Evolutionary conservation across 2,329 filamentous ascomycete species (phyloP), one percentile per base, ranked within the genome.

Genomic region (Karstenula rhodostoma): DNA sequence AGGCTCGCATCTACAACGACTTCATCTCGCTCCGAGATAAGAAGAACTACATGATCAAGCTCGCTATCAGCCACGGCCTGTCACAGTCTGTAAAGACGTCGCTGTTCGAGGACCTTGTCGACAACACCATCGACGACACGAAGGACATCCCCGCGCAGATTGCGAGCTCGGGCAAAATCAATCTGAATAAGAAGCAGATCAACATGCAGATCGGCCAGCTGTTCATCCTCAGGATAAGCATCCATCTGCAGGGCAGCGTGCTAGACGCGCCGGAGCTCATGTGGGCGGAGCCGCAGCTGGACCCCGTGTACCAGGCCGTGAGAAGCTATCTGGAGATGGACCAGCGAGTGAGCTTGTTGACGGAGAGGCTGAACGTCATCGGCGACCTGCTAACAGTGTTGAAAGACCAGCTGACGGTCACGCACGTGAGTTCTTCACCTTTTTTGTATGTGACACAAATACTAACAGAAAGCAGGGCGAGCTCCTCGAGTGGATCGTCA

Each of bases 161-260:
- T 69, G 94, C 95, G 2, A 83, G 91, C 66, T 97, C 94, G 0
- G 95, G 95, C 65, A 95, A 94, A 73, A 95, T 99, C 73, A 90
- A 92, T 57, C 87, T 99, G 60, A 93, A 89, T 60, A 89, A 94
- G 46, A 88, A 89, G 60, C 89, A 98, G 77, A 97, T 99, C 83
- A 98, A 98, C 83, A 98, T 98, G 94, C 94, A 98, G 80, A 97
- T 99, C 62, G 95, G 95, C 76, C 94, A 99, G 81, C 87, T 99
- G 56, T 99, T 99, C 79, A 98, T 99, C 74, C 83, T 99, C 33
- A 89, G 95, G 61, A 98, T 99, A 81, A 97, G 95, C 78, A 98
- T 99, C 73, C 96, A 99, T 80, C 86, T 99, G 53, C 97, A 98
- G 78, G 95, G 95, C 35, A 96, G 92, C 32, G 94, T 99, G 6